Base-by-base conservation (phyloP, 257 asterid species). In the Prunella vulgaris region DNA sequence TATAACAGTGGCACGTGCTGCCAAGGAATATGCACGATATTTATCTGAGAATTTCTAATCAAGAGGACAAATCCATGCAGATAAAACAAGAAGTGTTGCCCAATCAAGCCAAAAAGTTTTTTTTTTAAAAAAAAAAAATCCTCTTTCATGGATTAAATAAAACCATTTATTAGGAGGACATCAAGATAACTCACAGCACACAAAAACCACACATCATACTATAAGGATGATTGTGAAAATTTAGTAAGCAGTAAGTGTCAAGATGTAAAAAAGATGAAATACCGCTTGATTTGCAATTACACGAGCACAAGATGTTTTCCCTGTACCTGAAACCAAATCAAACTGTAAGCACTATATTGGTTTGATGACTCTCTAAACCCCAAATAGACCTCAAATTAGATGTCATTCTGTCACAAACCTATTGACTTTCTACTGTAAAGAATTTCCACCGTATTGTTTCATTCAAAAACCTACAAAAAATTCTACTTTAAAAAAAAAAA, bases 221-320 rank as follows among this genome's bases (percentile, higher is more conserved):
- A 38, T 8, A 61, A 21, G 17, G 63, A 70, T 20, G 30, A 56
- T 5, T 59, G 53, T 10, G 63, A 54, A 33, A 60, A 66, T 17
- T n/a, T 32, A 56, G 24, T 20, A 54, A 10, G 48, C 44, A 72
- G 30, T 53, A 66, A 81, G 71, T 71, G 22, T 64, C 57, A 75
- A 72, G 49, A 61, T 44, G 56, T 10, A 67, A 56, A 59, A 32
- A 32, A 71, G 75, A 68, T 56, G 70, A 57, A 53, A 3, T 93
- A 93, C 97, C 92, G 94, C 91, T 89, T 90, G 93, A 78, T 79
- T 82, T 72, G 97, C 95, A 72, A 93, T 93, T 66, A 89, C 99
- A 51, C 99, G 99, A 76, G 99, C 99, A 83, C 92, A 88, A 66
- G 97, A 93, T 52, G 99, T 93, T 82, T 93, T 93, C 68, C 99